A percentile compares a stretch with the other conserved stretches of the same genome.
Evolutionary conservation across 148 eudicot genomes (phyloP).

Genomic region (Camellia granthamiana): DNA sequence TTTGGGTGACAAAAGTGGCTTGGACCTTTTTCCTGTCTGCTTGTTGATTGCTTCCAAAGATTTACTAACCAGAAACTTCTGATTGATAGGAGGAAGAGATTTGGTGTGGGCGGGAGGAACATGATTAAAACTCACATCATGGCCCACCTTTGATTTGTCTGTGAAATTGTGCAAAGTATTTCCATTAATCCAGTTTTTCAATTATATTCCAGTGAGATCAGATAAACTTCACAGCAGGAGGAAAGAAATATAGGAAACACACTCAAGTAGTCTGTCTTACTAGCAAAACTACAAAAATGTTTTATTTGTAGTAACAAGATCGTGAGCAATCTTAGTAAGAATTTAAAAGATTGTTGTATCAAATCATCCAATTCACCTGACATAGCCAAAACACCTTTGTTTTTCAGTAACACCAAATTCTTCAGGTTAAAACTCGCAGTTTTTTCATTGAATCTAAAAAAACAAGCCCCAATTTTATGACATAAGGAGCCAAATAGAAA

Average conservation of each 20-base stretch:
- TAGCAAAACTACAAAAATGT: not conserved
- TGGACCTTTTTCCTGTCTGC: constrained; percentile 32
- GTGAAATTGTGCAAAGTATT: constrained; percentile 7
- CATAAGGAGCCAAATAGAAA: not conserved
- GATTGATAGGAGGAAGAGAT: constrained; percentile 46
- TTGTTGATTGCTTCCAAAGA: constrained; percentile 32
- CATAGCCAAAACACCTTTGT: too few species aligned
- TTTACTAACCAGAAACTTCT: constrained; percentile 34
- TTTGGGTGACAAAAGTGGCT: constrained; percentile 36
- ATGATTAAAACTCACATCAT: constrained; percentile 14
- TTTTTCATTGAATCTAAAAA: not conserved
- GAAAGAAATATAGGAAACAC: not conserved
- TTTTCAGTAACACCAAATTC: too few species aligned
- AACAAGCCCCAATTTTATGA: not conserved
- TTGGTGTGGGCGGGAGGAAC: constrained; percentile 33
- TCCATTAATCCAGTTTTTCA: not conserved
- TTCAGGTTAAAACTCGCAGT: not conserved
- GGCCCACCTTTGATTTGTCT: too few species aligned
- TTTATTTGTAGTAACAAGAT: too few species aligned
- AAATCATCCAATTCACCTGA: too few species aligned
- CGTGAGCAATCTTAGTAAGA: too few species aligned
- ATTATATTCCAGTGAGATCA: constrained; percentile 5
- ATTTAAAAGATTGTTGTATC: too few species aligned
- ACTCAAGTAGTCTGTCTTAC: not conserved
- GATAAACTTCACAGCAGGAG: not conserved